phyloP scores from a whole-genome alignment of 192 early-diverging fungal genomes.

The Linnemannia elongata region DNA sequence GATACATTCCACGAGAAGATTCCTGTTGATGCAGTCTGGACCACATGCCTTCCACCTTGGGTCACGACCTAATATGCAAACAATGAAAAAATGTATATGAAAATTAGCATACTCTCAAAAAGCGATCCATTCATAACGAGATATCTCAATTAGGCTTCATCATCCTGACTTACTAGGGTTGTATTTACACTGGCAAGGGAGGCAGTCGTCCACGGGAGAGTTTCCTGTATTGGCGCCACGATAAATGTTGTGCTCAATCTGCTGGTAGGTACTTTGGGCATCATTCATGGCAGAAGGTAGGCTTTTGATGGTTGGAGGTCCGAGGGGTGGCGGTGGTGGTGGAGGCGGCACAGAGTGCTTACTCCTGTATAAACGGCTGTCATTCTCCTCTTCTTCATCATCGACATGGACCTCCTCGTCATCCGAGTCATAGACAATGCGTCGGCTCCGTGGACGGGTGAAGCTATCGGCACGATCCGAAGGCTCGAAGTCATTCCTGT shows the following conservation, averaged over 20 bases:
- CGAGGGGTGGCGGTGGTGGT: conserved; percentile 50
- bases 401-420: conserved; percentile 49
- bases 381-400: conserved; percentile 32
- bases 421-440: conserved; percentile 28
- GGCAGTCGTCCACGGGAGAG: conserved; percentile 76
- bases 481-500: neutral
- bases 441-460: conserved; percentile 5
- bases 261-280: conserved; percentile 72
- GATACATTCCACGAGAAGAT: conserved; percentile 93
- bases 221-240: conserved; percentile 78
- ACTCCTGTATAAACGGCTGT: neutral
- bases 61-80: conserved; percentile 52
- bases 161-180: conserved; percentile 66
- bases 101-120: neutral
- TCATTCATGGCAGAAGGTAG: conserved; percentile 61
- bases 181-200: conserved; percentile 86
- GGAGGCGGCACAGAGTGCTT: conserved; percentile 31
- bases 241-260: conserved; percentile 79
- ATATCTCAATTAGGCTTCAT: neutral
- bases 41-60: conserved; percentile 85
- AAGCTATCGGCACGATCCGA: neutral
- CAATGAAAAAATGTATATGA: no score
- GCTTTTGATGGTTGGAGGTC: conserved; percentile 48
- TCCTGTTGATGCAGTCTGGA: conserved; percentile 93
- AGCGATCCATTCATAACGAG: neutral